Percentiles rank a stretch among this genome's conserved stretches.
These are phyloP conservation scores for Stereum hirsutum DNA, from an alignment of 1,284 basidiomycete species.

Conservation along the genomic window DNA sequence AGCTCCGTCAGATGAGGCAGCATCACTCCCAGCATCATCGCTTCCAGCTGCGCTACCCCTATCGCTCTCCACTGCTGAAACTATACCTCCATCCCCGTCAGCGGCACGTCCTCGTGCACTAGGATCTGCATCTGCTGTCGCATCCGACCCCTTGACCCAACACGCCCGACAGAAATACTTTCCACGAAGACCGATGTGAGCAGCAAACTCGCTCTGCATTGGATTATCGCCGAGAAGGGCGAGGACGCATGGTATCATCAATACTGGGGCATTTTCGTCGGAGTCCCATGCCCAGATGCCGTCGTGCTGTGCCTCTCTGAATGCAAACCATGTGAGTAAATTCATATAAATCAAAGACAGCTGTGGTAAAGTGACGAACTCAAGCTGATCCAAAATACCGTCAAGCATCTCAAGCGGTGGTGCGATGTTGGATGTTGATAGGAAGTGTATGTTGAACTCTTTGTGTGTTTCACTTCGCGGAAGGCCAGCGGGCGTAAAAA, in stretches of 20 bases:
- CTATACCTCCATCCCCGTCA: too few relatives aligned
- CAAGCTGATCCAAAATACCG: neutral
- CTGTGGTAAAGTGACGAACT: too few relatives aligned
- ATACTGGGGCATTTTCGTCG: slow-evolving; percentile 16
- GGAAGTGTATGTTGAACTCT: slow-evolving; percentile 14
- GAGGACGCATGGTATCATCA: slow-evolving; percentile 24
- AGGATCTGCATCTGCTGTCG: too few relatives aligned
- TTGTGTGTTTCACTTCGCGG: slow-evolving; percentile 10
- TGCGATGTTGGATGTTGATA: neutral
- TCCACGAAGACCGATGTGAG: slow-evolving; percentile 28
- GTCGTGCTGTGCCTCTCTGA: slow-evolving; percentile 15
- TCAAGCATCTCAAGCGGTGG: neutral
- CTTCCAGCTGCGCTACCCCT: too few relatives aligned
- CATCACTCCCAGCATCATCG: too few relatives aligned
- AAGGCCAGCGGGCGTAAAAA: slow-evolving; percentile 21
- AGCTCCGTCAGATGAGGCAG: too few relatives aligned
- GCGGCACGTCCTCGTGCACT: too few relatives aligned
- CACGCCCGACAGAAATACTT: slow-evolving; percentile 31
- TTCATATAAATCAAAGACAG: neutral
- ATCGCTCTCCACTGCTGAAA: too few relatives aligned
- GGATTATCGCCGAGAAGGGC: slow-evolving; percentile 33
- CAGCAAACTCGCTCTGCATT: slow-evolving; percentile 35
- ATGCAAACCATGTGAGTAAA: neutral
- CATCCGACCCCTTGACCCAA: slow-evolving; percentile 11
- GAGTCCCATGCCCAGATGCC: slow-evolving; percentile 30